Percentiles rank a stretch among this genome's conserved stretches.
phyloP scores from a whole-genome alignment of 1,284 basidiomycete genomes.

The Phlebopus sp. region DNA sequence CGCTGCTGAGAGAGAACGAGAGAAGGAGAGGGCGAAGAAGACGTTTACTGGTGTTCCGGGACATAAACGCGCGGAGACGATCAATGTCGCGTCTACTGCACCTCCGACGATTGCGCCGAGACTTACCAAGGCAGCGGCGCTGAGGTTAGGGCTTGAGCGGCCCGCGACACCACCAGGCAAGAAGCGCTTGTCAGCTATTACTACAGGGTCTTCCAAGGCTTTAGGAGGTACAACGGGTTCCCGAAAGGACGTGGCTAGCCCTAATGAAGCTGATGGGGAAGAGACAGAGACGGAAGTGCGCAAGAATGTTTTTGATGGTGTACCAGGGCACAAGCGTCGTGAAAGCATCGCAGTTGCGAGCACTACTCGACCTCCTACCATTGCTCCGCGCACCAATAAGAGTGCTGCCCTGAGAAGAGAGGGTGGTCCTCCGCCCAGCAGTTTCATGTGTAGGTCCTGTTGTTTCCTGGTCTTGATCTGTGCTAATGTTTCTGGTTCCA shows the following conservation, averaged over 20 bases:
- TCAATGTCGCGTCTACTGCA: slow-evolving; percentile 70
- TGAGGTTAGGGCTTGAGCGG: slow-evolving; percentile 53
- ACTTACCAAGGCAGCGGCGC: slow-evolving; percentile 68
- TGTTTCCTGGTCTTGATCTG: not conserved
- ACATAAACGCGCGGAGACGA: slow-evolving; percentile 65
- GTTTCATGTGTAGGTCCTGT: slow-evolving; percentile 57
- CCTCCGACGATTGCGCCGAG: slow-evolving; percentile 70
- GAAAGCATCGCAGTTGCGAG: slow-evolving; percentile 71
- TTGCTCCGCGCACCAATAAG: slow-evolving; percentile 66
- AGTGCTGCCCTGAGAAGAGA: slow-evolving; percentile 62
- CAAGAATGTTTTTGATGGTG: slow-evolving; percentile 62
- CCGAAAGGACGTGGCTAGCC: slow-evolving; percentile 15
- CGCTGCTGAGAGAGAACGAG: slow-evolving; percentile 41
- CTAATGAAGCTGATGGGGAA: slow-evolving; percentile 31
- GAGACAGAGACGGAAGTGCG: slow-evolving; percentile 32
- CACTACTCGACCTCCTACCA: slow-evolving; percentile 51
- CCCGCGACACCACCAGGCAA: slow-evolving; percentile 36
- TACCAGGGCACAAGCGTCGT: slow-evolving; percentile 78
- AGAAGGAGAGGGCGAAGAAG: slow-evolving; percentile 56
- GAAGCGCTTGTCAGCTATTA: slow-evolving; percentile 22
- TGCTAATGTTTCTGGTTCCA: slow-evolving; percentile 1
- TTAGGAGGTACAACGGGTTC: slow-evolving; percentile 4
- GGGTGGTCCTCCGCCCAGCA: slow-evolving; percentile 50
- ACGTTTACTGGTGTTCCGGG: slow-evolving; percentile 76
- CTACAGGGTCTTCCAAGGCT: slow-evolving; percentile 11